These are phyloP conservation scores for Silybum marianum DNA, from an alignment of 129 eudicot species.

Conservation along the genomic window DNA sequence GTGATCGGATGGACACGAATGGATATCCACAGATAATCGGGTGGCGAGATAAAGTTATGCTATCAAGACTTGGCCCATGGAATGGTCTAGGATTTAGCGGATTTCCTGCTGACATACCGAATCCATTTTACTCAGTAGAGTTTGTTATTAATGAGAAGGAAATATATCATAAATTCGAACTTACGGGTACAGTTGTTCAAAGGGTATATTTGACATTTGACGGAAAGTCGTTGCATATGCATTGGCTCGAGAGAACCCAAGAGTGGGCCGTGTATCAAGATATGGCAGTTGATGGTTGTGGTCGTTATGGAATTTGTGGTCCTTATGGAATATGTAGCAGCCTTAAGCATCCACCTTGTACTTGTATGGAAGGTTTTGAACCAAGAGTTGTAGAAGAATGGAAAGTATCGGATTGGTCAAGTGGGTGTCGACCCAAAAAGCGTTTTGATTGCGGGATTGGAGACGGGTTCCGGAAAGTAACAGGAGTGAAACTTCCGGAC, in stretches of 20 bases:
- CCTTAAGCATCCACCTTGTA: slow-evolving; percentile 3
- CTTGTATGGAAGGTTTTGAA: slow-evolving; percentile 33
- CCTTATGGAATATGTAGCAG: slow-evolving; percentile 18
- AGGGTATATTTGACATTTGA: slow-evolving; percentile 23
- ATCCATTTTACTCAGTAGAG: background rate
- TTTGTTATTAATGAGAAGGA: slow-evolving; percentile 27
- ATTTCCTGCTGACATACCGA: background rate
- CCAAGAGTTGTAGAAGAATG: slow-evolving; percentile 20
- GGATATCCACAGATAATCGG: slow-evolving; percentile 14
- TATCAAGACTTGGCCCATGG: slow-evolving; percentile 34
- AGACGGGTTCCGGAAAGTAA: slow-evolving; percentile 23
- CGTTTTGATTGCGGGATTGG: slow-evolving; percentile 11
- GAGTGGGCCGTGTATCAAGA: slow-evolving; percentile 17
- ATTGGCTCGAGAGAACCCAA: slow-evolving; percentile 14
- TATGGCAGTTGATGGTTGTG: background rate
- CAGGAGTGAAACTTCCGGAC: slow-evolving; percentile 28
- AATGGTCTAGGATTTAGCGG: slow-evolving; percentile 41
- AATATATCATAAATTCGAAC: slow-evolving; percentile 25
- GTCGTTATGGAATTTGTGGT: slow-evolving; percentile 26
- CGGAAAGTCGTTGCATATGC: background rate
- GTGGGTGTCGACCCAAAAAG: slow-evolving; percentile 29
- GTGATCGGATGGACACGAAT: background rate
- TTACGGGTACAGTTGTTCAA: slow-evolving; percentile 19
- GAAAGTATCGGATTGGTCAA: slow-evolving; percentile 28
- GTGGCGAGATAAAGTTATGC: background rate